Percentiles rank a stretch among this genome's conserved stretches.
Conservation (phyloP, 768 basidiomycete species). For the Thelephora aurantiotincta region DNA sequence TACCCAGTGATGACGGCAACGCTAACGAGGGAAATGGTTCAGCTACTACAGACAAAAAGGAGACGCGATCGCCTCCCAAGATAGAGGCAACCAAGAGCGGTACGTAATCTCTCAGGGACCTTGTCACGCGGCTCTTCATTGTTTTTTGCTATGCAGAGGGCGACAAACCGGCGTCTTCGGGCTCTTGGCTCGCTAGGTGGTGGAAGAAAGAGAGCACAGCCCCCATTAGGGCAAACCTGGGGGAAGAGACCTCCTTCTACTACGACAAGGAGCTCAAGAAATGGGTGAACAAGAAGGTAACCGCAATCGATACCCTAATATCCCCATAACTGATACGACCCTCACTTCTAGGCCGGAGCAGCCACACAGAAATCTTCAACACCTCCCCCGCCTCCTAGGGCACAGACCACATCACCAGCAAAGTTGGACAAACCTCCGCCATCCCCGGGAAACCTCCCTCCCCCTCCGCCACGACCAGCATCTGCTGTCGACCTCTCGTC, state of each 20-base stretch:
- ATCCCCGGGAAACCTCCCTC: conserved; percentile 8
- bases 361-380: conserved; percentile 41
- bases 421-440: conserved; percentile 16
- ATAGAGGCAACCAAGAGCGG: conserved; percentile 19
- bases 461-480: conserved; percentile 38
- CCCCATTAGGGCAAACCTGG: conserved; percentile 84
- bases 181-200: conserved; percentile 73
- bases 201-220: conserved; percentile 60
- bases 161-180: conserved; percentile 17
- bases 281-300: conserved; percentile 92
- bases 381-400: conserved; percentile 68
- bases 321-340: neutral
- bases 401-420: conserved; percentile 77
- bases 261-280: conserved; percentile 91
- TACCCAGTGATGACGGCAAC: conserved; percentile 1
- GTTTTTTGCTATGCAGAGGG: conserved; percentile 9
- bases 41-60: conserved; percentile 9
- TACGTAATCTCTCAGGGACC: conserved; percentile 8
- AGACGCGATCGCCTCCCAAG: conserved; percentile 7
- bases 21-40: conserved; percentile 4
- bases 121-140: neutral
- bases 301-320: conserved; percentile 5
- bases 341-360: conserved; percentile 31
- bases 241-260: conserved; percentile 81
- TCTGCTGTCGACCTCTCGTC: conserved; percentile 53